Evolutionary conservation across 1,284 basidiomycete genomes (phyloP).

Genomic region (Cystobasidium pallidum): DNA sequence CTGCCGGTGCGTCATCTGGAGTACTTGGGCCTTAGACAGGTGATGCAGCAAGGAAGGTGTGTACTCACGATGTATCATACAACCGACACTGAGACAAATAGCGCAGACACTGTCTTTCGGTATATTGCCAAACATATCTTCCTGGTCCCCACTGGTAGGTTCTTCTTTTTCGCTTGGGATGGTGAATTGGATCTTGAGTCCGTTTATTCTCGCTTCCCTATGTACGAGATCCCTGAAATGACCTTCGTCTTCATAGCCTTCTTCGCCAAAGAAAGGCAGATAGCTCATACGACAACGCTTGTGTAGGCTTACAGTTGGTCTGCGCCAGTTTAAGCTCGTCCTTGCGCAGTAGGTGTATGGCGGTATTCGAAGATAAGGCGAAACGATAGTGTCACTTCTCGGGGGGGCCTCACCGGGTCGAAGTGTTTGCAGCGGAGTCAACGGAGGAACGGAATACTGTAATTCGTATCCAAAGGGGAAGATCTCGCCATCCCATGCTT

Average conservation of each 20-base stretch:
- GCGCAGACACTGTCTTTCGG: slow-evolving; percentile 28
- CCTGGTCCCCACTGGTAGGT: slow-evolving; percentile 1
- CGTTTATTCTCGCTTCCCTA: slow-evolving; percentile 1
- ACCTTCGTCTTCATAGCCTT: slow-evolving; percentile 35
- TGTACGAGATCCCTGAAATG: slow-evolving; percentile 31
- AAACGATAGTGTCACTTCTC: slow-evolving; percentile 27
- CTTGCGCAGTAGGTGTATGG: slow-evolving; percentile 37
- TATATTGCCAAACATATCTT: slow-evolving; percentile 9
- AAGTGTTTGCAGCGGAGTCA: slow-evolving; percentile 33
- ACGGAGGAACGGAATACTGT: not conserved
- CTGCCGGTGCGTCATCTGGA: slow-evolving; percentile 33
- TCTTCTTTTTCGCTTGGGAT: slow-evolving; percentile 34
- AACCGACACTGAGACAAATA: slow-evolving; percentile 37
- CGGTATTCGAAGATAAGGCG: slow-evolving; percentile 37
- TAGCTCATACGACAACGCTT: slow-evolving; percentile 10
- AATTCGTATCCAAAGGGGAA: slow-evolving; percentile 40
- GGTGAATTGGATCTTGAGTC: slow-evolving; percentile 11
- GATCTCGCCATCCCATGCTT: slow-evolving; percentile 27
- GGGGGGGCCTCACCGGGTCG: slow-evolving; percentile 16
- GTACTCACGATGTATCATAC: slow-evolving; percentile 38
- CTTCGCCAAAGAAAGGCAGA: slow-evolving; percentile 40
- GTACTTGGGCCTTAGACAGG: not conserved
- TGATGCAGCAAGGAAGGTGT: not conserved
- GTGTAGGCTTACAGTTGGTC: slow-evolving; percentile 8
- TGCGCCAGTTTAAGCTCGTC: slow-evolving; percentile 30